Evolutionary conservation across 257 asterid species (phyloP).

Genomic region (Scutellaria minor): DNA sequence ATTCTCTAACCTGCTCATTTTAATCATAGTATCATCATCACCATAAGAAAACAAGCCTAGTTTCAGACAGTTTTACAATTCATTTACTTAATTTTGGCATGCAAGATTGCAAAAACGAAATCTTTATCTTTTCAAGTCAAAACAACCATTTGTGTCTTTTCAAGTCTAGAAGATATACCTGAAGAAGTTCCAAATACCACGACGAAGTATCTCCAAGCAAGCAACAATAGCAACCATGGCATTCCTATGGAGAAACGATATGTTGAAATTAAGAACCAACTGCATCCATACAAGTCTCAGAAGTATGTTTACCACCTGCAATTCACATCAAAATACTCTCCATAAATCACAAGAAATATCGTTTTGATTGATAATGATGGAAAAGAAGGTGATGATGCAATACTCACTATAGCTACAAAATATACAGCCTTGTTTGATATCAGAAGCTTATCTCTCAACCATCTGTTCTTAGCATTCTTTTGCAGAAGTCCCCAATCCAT

Average conservation of each 20-base stretch:
- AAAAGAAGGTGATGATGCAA: not conserved
- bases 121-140: no score
- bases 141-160: no score
- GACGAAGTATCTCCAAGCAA: slow-evolving; percentile 76
- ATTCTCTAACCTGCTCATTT: slow-evolving; percentile 65
- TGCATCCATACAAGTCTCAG: slow-evolving; percentile 94
- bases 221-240: slow-evolving; percentile 64
- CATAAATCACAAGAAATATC: no score
- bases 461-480: slow-evolving; percentile 58
- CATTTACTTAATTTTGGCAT: no score
- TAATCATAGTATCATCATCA: not conserved
- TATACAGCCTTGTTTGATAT: slow-evolving; percentile 62
- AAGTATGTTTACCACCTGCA: slow-evolving; percentile 66
- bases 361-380: no score
- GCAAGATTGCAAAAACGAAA: no score
- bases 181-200: slow-evolving; percentile 92
- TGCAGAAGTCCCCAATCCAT: slow-evolving; percentile 76
- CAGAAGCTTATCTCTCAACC: slow-evolving; percentile 84
- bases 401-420: slow-evolving; percentile 72
- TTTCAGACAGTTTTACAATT: no score
- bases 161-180: slow-evolving; percentile 46
- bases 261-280: slow-evolving; percentile 55
- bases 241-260: slow-evolving; percentile 61
- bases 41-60: not conserved
- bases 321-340: not conserved